Percentiles rank a stretch among this genome's conserved stretches.
These are phyloP conservation scores for Blastobotrys parvus DNA, from an alignment of 805 yeast genomes.

Conservation along the genomic window DNA sequence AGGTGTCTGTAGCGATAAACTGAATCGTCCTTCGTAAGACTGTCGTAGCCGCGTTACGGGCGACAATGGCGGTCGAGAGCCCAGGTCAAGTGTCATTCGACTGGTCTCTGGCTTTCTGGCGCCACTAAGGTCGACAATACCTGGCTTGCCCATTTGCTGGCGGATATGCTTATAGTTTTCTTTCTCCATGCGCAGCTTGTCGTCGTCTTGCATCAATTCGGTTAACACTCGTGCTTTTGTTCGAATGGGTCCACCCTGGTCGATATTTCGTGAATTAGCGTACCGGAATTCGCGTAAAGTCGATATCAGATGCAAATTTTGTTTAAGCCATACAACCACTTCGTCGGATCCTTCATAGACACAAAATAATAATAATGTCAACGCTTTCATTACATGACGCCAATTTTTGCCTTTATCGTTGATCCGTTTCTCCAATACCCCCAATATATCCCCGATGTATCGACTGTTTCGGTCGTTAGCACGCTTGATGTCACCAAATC, in stretches of 20 bases:
- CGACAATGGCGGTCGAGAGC: background rate
- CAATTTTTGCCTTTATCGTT: constrained; percentile 95
- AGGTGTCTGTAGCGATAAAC: constrained; percentile 12
- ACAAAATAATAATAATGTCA: constrained; percentile 79
- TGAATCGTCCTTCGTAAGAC: constrained; percentile 7
- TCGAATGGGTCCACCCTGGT: constrained; percentile 26
- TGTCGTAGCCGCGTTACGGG: background rate
- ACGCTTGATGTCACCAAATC: constrained; percentile 7
- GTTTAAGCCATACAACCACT: constrained; percentile 83
- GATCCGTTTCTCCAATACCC: constrained; percentile 80
- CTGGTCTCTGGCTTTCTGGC: background rate
- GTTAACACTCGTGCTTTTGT: constrained; percentile 23
- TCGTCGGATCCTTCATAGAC: constrained; percentile 81
- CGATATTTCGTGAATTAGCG: constrained; percentile 39
- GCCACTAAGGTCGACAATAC: constrained; percentile 16
- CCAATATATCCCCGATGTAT: constrained; percentile 82
- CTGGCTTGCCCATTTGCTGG: constrained; percentile 23
- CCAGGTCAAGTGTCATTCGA: constrained; percentile 8
- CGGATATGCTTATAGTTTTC: constrained; percentile 22
- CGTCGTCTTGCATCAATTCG: constrained; percentile 21
- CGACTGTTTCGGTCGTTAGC: constrained; percentile 24
- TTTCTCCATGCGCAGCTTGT: constrained; percentile 21
- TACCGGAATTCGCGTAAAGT: constrained; percentile 84
- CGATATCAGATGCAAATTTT: constrained; percentile 75
- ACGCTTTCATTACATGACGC: constrained; percentile 82